Conservation (phyloP, 2,329 filamentous ascomycete species). For the Periconia sp. region DNA sequence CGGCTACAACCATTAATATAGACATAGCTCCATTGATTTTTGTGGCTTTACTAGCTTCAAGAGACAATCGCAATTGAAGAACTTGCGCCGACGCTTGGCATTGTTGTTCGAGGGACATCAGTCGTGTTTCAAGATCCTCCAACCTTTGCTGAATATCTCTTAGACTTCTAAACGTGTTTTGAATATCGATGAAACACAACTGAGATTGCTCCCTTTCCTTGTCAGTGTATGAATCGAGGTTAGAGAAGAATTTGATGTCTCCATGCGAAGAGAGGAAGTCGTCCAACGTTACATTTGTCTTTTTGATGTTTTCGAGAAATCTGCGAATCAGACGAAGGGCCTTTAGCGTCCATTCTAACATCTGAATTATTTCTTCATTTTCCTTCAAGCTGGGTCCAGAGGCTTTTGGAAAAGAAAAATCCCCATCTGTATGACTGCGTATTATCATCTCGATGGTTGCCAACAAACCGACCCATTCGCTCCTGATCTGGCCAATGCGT, state of each 20-base stretch:
- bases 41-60: neutral
- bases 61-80: neutral
- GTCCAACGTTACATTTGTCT: constrained; percentile 1
- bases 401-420: neutral
- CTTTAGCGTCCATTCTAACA: constrained; percentile 1
- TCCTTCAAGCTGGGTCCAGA: neutral
- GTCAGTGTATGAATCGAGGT: no score
- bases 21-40: neutral
- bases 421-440: neutral
- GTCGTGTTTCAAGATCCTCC: no score
- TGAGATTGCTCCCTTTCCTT: no score
- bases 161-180: no score
- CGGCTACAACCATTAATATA: constrained; percentile 3
- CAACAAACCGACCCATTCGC: constrained; percentile 1
- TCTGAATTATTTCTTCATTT: neutral
- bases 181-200: no score
- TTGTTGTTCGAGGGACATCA: no score
- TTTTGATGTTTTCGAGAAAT: neutral
- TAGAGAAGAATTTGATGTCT: no score
- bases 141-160: no score
- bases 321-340: neutral
- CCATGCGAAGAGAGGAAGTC: neutral
- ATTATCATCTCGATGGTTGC: neutral
- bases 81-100: no score
- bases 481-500: neutral